phyloP scores from a whole-genome alignment of 2,329 filamentous ascomycete genomes.

The Raffaelea ambrosiae region DNA sequence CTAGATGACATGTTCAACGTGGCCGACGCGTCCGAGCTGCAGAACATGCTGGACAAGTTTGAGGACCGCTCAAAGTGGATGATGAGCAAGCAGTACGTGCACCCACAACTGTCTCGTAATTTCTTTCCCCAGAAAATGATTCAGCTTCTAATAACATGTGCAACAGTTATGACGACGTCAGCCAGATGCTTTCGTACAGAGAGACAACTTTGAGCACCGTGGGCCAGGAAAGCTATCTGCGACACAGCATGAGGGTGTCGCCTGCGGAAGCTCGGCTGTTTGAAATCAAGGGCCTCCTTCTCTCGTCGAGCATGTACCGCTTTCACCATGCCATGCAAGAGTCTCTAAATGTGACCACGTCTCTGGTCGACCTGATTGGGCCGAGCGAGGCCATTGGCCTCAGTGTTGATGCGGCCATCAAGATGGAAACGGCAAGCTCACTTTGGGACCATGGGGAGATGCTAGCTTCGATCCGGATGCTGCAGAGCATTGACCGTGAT shows the following conservation, averaged over 20 bases:
- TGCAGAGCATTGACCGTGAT: conserved; percentile 62
- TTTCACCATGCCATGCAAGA: conserved; percentile 78
- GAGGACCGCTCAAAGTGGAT: conserved; percentile 67
- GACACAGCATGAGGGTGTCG: conserved; percentile 51
- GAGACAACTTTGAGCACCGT: conserved; percentile 76
- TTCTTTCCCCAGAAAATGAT: neutral
- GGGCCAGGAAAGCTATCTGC: conserved; percentile 58
- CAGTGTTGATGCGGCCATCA: conserved; percentile 66
- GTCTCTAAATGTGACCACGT: conserved; percentile 75
- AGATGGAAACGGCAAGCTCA: conserved; percentile 78
- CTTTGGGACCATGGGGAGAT: conserved; percentile 93
- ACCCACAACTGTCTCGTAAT: too few species aligned
- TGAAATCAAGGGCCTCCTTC: conserved; percentile 69
- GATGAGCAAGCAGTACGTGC: conserved; percentile 41
- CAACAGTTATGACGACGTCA: conserved; percentile 59
- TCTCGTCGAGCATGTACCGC: conserved; percentile 66
- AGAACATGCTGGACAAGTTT: conserved; percentile 55
- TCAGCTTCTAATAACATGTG: neutral
- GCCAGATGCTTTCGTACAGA: conserved; percentile 71
- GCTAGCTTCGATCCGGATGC: conserved; percentile 78
- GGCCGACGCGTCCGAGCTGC: conserved; percentile 49
- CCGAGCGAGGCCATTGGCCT: conserved; percentile 64
- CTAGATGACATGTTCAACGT: conserved; percentile 68
- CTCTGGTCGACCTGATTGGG: conserved; percentile 67
- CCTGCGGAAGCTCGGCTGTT: conserved; percentile 56